These are phyloP conservation scores for Alternaria hordeiaustralica DNA, from an alignment of 2,329 filamentous ascomycete species.

Conservation along the genomic window DNA sequence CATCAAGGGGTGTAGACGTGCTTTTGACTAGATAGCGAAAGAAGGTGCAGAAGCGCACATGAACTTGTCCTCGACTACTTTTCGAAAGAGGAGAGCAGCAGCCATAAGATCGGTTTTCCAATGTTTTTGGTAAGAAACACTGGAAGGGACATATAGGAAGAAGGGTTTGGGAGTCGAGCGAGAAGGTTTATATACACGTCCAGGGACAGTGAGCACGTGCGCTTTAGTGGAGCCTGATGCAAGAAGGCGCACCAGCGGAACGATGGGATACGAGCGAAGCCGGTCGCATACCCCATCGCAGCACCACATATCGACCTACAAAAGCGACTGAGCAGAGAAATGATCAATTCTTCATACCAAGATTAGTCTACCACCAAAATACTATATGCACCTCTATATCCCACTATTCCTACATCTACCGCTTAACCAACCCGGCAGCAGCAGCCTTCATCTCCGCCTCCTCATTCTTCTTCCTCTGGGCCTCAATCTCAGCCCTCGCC, in stretches of 20 bases:
- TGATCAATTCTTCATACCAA: neutral
- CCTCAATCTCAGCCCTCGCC: constrained; percentile 58
- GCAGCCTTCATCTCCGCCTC: constrained; percentile 37
- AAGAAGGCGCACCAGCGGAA: too few species aligned
- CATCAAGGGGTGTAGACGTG: accelerated
- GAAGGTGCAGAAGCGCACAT: neutral
- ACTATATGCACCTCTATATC: neutral
- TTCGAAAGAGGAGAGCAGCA: neutral
- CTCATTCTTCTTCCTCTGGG: constrained; percentile 43
- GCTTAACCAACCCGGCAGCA: constrained; percentile 17
- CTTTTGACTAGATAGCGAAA: neutral
- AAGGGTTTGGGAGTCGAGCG: too few species aligned
- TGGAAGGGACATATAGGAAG: accelerated
- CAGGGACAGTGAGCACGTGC: neutral
- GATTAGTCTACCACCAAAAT: constrained; percentile 1
- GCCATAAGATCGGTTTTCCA: too few species aligned
- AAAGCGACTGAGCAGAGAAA: neutral
- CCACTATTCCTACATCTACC: neutral
- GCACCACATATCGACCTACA: neutral
- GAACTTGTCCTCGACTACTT: too few species aligned
- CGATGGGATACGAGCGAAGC: too few species aligned
- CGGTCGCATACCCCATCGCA: neutral
- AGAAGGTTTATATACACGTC: neutral
- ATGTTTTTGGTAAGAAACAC: too few species aligned
- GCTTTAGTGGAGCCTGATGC: too few species aligned